Conservation (phyloP, 140 eudicot species). For the Eryngium alpinum region DNA sequence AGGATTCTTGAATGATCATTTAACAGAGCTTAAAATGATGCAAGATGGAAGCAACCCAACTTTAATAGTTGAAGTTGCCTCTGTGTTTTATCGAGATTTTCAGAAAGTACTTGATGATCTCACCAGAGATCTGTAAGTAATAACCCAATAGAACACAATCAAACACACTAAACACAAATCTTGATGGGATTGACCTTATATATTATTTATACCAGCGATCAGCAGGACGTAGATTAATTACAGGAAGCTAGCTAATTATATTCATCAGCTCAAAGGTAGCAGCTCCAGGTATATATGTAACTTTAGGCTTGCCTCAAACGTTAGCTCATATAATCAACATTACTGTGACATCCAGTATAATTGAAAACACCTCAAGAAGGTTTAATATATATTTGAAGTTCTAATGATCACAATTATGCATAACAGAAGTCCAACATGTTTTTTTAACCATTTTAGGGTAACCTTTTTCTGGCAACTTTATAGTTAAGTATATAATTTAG, state of each 20-base stretch:
- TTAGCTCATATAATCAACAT: background rate
- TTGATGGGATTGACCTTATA: background rate
- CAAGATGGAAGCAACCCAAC: constrained; percentile 66
- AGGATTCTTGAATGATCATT: constrained; percentile 48
- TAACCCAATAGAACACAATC: background rate
- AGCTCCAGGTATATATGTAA: constrained; percentile 42
- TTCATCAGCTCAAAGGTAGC: constrained; percentile 61
- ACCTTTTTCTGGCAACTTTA: too few species aligned
- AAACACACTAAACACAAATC: background rate
- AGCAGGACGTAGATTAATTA: constrained; percentile 48
- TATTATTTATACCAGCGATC: constrained; percentile 29
- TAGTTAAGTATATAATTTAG: too few species aligned
- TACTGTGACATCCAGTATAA: background rate
- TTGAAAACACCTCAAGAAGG: background rate
- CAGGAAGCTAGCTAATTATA: constrained; percentile 50
- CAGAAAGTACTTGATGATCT: constrained; percentile 53
- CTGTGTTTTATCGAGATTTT: constrained; percentile 51
- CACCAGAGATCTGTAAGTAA: constrained; percentile 45
- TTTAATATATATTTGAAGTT: background rate
- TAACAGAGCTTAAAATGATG: constrained; percentile 51
- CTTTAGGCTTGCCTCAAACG: background rate
- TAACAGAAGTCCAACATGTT: too few species aligned
- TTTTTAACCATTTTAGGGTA: too few species aligned
- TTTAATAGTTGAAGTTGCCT: constrained; percentile 53
- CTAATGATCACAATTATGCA: background rate